phyloP scores from a whole-genome alignment of 768 basidiomycete species.

The Boletus huronensis region DNA sequence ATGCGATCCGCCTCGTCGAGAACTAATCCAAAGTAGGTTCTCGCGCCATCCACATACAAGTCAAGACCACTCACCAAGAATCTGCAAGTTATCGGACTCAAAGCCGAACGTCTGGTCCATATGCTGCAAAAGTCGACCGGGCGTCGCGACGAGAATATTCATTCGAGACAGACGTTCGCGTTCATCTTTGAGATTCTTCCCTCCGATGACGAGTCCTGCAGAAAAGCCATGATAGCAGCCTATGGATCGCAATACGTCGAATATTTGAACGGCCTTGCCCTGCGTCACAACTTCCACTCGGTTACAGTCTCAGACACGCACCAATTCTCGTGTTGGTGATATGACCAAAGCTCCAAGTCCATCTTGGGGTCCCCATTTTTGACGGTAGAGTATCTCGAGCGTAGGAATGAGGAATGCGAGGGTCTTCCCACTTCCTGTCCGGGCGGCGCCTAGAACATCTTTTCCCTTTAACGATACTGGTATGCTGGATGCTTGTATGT shows the following conservation, averaged over 20 bases:
- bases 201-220: slow-evolving; percentile 93
- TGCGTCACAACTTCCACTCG: slow-evolving; percentile 1
- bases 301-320: slow-evolving; percentile 35
- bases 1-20: slow-evolving; percentile 97
- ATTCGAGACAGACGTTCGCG: slow-evolving; percentile 82
- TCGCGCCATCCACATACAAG: not conserved
- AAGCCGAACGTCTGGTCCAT: slow-evolving; percentile 98
- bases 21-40: slow-evolving; percentile 43
- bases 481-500: slow-evolving; percentile 63
- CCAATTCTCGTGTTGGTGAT: slow-evolving; percentile 90
- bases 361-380: slow-evolving; percentile 70
- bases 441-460: slow-evolving; percentile 66
- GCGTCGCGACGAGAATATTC: slow-evolving; percentile 99
- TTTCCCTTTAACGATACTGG: slow-evolving; percentile 58
- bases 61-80: slow-evolving; percentile 61
- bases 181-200: slow-evolving; percentile 93
- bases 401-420: slow-evolving; percentile 69
- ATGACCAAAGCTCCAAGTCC: slow-evolving; percentile 88
- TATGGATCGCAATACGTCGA: slow-evolving; percentile 91
- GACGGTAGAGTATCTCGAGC: slow-evolving; percentile 60
- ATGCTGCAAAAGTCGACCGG: slow-evolving; percentile 91
- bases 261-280: slow-evolving; percentile 90
- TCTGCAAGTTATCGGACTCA: slow-evolving; percentile 84
- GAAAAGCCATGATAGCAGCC: slow-evolving; percentile 91
- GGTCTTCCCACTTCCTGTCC: slow-evolving; percentile 73